Conservation (phyloP, 2,329 filamentous ascomycete genomes). For the Microsporum audouinii region DNA sequence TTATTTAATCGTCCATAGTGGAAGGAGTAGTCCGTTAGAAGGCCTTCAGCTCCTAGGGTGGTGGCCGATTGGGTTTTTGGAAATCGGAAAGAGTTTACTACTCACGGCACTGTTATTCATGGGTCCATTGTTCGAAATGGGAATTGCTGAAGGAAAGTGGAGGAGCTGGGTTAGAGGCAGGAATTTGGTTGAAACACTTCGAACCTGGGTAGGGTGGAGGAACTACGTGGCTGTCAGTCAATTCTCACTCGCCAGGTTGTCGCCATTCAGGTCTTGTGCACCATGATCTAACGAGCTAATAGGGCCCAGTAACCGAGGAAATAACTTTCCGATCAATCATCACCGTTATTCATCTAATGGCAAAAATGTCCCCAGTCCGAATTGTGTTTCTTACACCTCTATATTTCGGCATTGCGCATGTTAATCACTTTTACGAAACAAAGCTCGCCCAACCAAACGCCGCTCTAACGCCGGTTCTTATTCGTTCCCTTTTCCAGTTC, state of each 20-base stretch:
- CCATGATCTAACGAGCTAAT: constrained; percentile 5
- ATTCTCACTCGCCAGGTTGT: background rate
- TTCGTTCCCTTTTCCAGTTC: constrained; percentile 72
- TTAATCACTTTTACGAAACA: constrained; percentile 96
- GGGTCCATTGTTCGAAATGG: constrained; percentile 70
- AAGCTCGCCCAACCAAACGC: constrained; percentile 64
- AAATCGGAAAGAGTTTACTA: constrained; percentile 52
- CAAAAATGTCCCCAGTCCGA: constrained; percentile 43
- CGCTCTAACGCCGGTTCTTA: constrained; percentile 49
- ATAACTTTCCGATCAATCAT: constrained; percentile 82
- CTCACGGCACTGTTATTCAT: constrained; percentile 70
- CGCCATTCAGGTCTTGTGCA: background rate
- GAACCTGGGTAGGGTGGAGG: constrained; percentile 70
- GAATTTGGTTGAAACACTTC: constrained; percentile 49
- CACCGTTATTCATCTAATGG: constrained; percentile 68
- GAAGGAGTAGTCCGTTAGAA: constrained; percentile 40
- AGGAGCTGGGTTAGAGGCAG: constrained; percentile 49
- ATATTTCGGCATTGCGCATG: constrained; percentile 83
- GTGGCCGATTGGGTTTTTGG: constrained; percentile 60
- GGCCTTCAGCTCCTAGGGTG: constrained; percentile 63
- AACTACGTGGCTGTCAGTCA: constrained; percentile 70
- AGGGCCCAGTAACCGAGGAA: constrained; percentile 87
- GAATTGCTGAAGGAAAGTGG: constrained; percentile 63
- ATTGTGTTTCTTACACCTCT: constrained; percentile 76
- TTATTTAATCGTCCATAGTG: constrained; percentile 49